Evolutionary conservation across 306 rosid species (phyloP).

Genomic region (Casuarina equisetifolia): DNA sequence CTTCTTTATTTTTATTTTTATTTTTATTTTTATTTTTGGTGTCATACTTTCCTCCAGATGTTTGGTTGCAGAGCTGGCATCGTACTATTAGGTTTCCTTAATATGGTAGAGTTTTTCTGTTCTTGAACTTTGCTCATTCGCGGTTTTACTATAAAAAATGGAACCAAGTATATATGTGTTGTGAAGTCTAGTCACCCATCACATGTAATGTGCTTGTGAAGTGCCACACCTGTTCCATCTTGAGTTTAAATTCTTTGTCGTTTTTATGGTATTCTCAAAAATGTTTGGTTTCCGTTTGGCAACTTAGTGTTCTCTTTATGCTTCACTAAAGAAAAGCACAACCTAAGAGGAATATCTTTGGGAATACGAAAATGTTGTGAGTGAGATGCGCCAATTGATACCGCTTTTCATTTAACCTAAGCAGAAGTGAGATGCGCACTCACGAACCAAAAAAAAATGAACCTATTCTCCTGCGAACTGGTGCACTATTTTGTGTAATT

Average conservation of each 20-base stretch:
- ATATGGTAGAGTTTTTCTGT: not conserved
- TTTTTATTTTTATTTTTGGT: conserved; percentile 16
- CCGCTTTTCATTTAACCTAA: not conserved
- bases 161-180: not conserved
- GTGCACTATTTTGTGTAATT: not conserved
- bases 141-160: not conserved
- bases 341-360: not conserved
- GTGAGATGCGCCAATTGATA: not conserved
- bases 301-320: not conserved
- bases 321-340: not conserved
- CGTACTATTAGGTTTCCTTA: conserved; percentile 2
- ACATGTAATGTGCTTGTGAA: conserved; percentile 1
- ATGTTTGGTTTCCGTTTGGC: not conserved
- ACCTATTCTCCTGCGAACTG: not conserved
- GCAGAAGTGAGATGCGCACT: too few relatives aligned
- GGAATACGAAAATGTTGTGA: not conserved
- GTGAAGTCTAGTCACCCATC: conserved; percentile 13
- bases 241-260: not conserved
- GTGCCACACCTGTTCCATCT: not conserved
- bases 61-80: conserved; percentile 30
- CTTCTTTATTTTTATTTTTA: conserved; percentile 13
- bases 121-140: not conserved
- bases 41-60: conserved; percentile 21
- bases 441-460: too few relatives aligned
- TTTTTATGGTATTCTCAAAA: not conserved